Evolutionary conservation across 345 rosid genomes (phyloP).

Genomic region (Corymbia maculata): DNA sequence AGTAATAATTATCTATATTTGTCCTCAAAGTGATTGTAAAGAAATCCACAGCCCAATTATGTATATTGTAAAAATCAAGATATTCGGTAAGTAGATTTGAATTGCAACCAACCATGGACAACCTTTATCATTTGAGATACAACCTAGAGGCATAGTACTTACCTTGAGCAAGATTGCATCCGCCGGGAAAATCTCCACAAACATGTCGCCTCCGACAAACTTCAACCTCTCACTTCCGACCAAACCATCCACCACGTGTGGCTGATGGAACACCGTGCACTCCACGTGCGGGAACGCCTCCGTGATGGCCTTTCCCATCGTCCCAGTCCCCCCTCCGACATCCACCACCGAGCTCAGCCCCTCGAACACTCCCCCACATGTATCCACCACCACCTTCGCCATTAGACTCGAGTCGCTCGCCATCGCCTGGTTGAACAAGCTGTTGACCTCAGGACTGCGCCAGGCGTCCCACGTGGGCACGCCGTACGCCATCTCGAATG

Average conservation of each 20-base stretch:
- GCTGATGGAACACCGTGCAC: slow-evolving; percentile 8
- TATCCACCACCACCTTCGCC: neutral
- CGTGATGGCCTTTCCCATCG: slow-evolving; percentile 6
- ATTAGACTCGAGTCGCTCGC: slow-evolving; percentile 12
- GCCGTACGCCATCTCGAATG: slow-evolving; percentile 8
- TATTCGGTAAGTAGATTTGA: neutral
- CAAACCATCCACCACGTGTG: slow-evolving; percentile 9
- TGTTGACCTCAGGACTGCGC: neutral
- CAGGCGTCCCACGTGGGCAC: neutral
- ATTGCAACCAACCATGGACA: neutral
- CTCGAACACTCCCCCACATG: neutral
- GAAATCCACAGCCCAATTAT: neutral
- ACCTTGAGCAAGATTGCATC: slow-evolving; percentile 19
- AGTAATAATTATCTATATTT: neutral
- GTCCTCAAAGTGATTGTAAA: neutral
- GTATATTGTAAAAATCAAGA: neutral
- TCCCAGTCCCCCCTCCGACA: slow-evolving; percentile 24
- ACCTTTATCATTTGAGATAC: neutral
- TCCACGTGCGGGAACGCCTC: slow-evolving; percentile 9
- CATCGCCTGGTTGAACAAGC: slow-evolving; percentile 13
- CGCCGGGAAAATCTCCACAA: slow-evolving; percentile 10
- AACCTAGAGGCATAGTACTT: neutral
- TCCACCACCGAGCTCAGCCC: slow-evolving; percentile 20
- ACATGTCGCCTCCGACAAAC: slow-evolving; percentile 25
- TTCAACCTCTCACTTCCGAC: slow-evolving; percentile 5